Percentiles rank a stretch among this genome's conserved stretches.
Evolutionary conservation across 2,329 filamentous ascomycete species (phyloP).

Genomic region (Trichoderma sp.): DNA sequence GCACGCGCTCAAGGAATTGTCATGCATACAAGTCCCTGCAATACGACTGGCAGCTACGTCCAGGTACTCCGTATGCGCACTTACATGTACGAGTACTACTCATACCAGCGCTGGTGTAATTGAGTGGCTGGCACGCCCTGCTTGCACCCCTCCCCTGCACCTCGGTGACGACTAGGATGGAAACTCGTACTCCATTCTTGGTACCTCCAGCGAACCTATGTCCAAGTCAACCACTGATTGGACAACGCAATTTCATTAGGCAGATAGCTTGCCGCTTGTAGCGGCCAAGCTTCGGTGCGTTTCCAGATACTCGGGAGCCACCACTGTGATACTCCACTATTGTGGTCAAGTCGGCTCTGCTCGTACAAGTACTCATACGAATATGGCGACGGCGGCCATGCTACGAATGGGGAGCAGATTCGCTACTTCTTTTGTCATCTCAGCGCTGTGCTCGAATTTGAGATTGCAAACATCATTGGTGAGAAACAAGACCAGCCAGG

Average conservation of each 20-base stretch:
- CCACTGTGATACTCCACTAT: conserved; percentile 28
- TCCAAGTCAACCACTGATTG: conserved; percentile 27
- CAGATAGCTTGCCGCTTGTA: conserved; percentile 27
- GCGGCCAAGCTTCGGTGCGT: conserved; percentile 29
- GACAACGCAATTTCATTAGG: conserved; percentile 20
- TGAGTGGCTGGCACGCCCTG: conserved; percentile 10
- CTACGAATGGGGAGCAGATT: neutral
- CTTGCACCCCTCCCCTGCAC: conserved; percentile 29
- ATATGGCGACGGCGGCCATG: conserved; percentile 19
- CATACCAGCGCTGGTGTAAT: neutral
- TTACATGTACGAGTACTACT: neutral
- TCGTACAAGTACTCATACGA: conserved; percentile 18
- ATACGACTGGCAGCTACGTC: neutral
- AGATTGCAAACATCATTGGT: neutral
- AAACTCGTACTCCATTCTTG: neutral
- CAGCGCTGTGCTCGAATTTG: neutral
- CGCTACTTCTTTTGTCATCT: neutral
- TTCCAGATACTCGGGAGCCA: conserved; percentile 37
- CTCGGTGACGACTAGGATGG: conserved; percentile 27
- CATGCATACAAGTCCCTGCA: neutral
- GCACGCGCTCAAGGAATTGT: neutral
- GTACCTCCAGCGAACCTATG: conserved; percentile 5
- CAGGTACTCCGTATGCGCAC: neutral
- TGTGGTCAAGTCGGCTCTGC: conserved; percentile 15
- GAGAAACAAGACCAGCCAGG: neutral